phyloP scores from a whole-genome alignment of 768 basidiomycete species.

The Trichaptum fuscoviolaceum region DNA sequence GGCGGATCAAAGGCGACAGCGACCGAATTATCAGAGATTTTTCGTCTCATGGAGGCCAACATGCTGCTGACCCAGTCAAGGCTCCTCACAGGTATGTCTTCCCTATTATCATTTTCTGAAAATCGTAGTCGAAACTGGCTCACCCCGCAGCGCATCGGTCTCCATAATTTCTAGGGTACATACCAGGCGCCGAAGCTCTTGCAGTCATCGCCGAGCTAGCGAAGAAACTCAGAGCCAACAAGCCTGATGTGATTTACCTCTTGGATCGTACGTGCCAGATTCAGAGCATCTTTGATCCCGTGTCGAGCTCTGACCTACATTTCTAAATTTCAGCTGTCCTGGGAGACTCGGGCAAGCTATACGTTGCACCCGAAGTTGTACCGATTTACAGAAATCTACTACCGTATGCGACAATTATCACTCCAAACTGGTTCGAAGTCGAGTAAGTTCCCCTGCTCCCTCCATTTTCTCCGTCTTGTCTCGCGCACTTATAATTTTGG shows the following conservation, averaged over 20 bases:
- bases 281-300: neutral
- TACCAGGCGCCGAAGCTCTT: constrained; percentile 79
- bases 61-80: constrained; percentile 67
- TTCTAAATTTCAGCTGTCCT: constrained; percentile 64
- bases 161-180: constrained; percentile 54
- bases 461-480: constrained; percentile 4
- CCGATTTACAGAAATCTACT: constrained; percentile 81
- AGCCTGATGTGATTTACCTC: constrained; percentile 71
- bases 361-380: constrained; percentile 82
- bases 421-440: constrained; percentile 97
- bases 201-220: constrained; percentile 59
- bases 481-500: constrained; percentile 6
- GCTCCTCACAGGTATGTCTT: constrained; percentile 65
- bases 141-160: neutral
- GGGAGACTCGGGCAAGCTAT: constrained; percentile 86
- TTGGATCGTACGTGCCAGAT: constrained; percentile 71
- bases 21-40: constrained; percentile 70
- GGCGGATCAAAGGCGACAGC: constrained; percentile 78
- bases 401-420: constrained; percentile 85
- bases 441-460: constrained; percentile 54
- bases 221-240: constrained; percentile 49
- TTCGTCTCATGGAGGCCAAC: constrained; percentile 68
- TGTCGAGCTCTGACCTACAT: neutral
- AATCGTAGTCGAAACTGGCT: neutral
- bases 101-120: neutral